Evolutionary conservation across 768 basidiomycete genomes (phyloP), one percentile per base, ranked within the genome.

Genomic region (Amanita rubescens): DNA sequence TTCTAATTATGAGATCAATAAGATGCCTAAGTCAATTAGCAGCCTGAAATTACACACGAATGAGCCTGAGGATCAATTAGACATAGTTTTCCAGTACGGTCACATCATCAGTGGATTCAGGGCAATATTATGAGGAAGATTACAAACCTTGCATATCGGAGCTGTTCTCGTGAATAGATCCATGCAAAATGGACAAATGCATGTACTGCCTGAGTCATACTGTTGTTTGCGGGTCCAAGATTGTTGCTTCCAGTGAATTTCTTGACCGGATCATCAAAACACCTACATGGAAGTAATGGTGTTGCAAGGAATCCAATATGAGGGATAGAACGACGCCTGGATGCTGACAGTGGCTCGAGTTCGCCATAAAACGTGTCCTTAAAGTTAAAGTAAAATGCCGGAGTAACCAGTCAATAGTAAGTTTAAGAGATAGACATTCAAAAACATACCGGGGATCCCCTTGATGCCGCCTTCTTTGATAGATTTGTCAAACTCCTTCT

Each of bases 221-320:
- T 34, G 38, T 66, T 57, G 8, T 49, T 33, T 0, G 63, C 58
- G 11, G 57, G 42, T 7, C 62, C 62, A 33, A 67, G 25, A 5
- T 57, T 20, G n/a, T 60, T 59, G 49, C 62, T 68, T 11, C 67
- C 65, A 11, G 67, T 68, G 38, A 63, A 68, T 55, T 67, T 68
- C 30, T 49, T 55, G 27, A 68, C 35, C 14, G 30, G 37, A 22
- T 19, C 55, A 55, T 66, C 59, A 43, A 59, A 7, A 5, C 17
- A 3, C 2, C 63, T 59, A 53, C 64, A 64, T 19, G 63, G 64
- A 14, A 68, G 58, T 1, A 68, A 49, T 2, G 51, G 65, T 6
- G 63, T 64, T 10, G 65, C 65, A 11, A 68, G 42, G 38, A 68
- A 68, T 24, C 55, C 33, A 6, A 5, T n/a, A 45, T 57, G 54